Evolutionary conservation across 139 green algal genomes (phyloP).

Genomic region (Gonium pectorale): DNA sequence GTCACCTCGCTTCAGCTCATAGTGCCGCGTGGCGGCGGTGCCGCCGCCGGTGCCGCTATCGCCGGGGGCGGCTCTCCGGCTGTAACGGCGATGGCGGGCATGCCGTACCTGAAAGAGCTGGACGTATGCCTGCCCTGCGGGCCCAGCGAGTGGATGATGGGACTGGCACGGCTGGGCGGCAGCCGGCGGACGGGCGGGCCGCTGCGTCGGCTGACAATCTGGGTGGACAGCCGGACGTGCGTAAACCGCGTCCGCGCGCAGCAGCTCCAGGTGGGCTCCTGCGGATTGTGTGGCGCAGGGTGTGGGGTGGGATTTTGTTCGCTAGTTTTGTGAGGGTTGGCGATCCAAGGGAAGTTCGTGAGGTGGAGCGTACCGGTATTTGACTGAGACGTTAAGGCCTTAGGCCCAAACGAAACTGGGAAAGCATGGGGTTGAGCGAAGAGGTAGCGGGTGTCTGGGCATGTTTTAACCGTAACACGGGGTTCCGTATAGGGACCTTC

Average conservation of each 20-base stretch:
- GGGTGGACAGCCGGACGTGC: conserved; percentile 35
- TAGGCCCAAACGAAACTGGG: no score
- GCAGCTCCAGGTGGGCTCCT: conserved; percentile 33
- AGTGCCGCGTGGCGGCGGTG: conserved; percentile 18
- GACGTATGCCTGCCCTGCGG: conserved; percentile 35
- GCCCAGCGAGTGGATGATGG: conserved; percentile 32
- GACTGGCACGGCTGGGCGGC: conserved; percentile 20
- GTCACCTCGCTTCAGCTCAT: conserved; percentile 33
- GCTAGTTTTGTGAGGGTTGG: background rate
- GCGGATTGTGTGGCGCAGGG: no score
- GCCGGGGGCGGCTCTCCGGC: background rate
- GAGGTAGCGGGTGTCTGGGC: no score
- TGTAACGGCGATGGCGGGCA: background rate
- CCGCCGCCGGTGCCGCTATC: no score
- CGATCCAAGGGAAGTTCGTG: background rate
- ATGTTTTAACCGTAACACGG: no score
- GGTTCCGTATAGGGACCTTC: no score
- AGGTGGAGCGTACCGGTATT: no score
- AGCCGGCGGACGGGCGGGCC: background rate
- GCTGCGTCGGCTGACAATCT: conserved; percentile 38
- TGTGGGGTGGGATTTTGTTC: background rate
- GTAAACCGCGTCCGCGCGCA: background rate
- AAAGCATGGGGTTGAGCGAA: no score
- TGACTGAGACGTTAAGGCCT: no score
- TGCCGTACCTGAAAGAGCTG: background rate